Base-by-base conservation (phyloP, 2,329 filamentous ascomycete species). In the Fusarium hainanense region DNA sequence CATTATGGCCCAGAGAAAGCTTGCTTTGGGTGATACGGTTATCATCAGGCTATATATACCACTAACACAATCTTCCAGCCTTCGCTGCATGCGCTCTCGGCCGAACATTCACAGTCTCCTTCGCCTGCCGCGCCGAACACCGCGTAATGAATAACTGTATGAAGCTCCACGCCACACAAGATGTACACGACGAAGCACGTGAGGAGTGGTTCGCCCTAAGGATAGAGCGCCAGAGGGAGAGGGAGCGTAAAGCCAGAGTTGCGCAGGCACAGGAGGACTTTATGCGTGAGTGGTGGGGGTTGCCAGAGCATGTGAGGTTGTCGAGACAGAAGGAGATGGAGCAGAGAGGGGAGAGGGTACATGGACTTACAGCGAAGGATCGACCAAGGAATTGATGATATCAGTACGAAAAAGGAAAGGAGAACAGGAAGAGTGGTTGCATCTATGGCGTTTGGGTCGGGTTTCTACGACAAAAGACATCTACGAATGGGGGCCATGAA, bases 111-210 rank as follows among this genome's bases (percentile, higher is more conserved):
- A 94, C 91, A 59, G 92, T 96, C 62, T 92, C 94, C 14, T 98
- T 96, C 85, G 88, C 90, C 55, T 99, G 96, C 84, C 91, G 93
- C 56, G 82, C 86, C 50, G 87, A 94, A 77, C 92, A 94, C 75
- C 89, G 91, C 68, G 85, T 87, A 37, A 99, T 99, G 96, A 99
- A 99, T 82, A 86, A 84, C 66, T 99, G 96, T 84, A 98, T 99
- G 94, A 86, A 94, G 73, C 81, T 86, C 58, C 92, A 97, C 82
- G 94, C 95, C 58, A 97, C 93, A 69, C 92, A 90, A 69, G 89
- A 87, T 57, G 93, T 97, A 79, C 88, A 97, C 80, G 96, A 99
- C 82, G 90, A 89, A 25, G 96, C 96, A 69, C 86, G 96, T 54
- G 92, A 94, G 80, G 94, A 98, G 78, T 99, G 96, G 96, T 98